Base-by-base conservation (phyloP, 352 stramenopile genomes). In the Globisporangium yorkense region DNA sequence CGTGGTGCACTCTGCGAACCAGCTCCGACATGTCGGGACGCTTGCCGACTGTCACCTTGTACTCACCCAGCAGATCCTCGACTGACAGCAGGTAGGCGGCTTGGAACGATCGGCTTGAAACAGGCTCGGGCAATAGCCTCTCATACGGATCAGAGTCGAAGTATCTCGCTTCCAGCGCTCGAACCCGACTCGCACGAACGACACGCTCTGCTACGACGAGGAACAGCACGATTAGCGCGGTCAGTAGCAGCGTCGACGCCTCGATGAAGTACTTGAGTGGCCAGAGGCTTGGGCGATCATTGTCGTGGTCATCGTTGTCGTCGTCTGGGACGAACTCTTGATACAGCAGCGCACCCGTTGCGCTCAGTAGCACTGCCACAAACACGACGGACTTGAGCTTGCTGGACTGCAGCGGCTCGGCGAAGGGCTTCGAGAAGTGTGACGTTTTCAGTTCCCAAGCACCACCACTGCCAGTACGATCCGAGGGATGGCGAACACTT, bases 261-360 rank as follows among this genome's bases (percentile, higher is more conserved):
- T 71, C 61, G 7, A 55, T 39, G 13, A 71, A 46, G 53, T 68
- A 66, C 48, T 68, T 48, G 27, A 68, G 16, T 24, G 65, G 65
- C 65, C 65, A 71, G 49, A 65, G 66, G 37, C 65, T 52, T 35
- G 60, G 51, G 33, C 63, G 57, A 24, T 56, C 46, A 8, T 56
- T 27, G 40, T 62, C 64, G 39, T 60, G 29, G 13, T 67, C 45
- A 8, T 53, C 54, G 16, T 55, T 59, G 47, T 53, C 55, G 46
- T 59, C 57, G 43, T 69, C 58, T 0, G 65, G 45, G 12, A 45
- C 4, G 20, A 59, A 40, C 45, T 40, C 68, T 54, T 27, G 13
- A n/a, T n/a, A 48, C 6, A 48, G 43, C 8, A 31, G n/a, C 18
- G 10, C 44, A 56, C 50, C 15, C 59, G 48, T 29, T 21, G 37